Evolutionary conservation across 2,329 filamentous ascomycete genomes (phyloP).

Genomic region (Diaporthe aspalathi): DNA sequence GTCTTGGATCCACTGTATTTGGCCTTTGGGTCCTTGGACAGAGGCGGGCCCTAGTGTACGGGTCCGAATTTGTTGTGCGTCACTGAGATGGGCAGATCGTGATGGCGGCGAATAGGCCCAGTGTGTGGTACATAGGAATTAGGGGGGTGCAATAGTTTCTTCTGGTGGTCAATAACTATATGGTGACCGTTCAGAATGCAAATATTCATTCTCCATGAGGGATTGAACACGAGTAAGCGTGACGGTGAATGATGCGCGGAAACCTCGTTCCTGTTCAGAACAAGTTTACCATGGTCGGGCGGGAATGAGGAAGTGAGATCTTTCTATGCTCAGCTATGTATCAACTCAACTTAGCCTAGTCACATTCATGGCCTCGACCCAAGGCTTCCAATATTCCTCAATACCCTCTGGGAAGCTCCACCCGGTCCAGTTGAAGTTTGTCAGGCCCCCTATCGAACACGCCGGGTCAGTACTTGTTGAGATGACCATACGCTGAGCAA

Average conservation of each 20-base stretch:
- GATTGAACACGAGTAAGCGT: too few species aligned
- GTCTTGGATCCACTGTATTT: constrained; percentile 28
- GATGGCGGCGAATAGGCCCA: background rate
- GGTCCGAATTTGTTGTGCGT: too few species aligned
- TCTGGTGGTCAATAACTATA: background rate
- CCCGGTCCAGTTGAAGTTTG: constrained; percentile 58
- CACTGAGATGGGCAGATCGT: background rate
- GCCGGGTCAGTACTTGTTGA: background rate
- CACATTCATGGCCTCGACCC: constrained; percentile 56
- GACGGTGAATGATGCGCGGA: background rate
- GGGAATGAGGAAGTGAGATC: background rate
- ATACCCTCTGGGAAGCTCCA: constrained; percentile 59
- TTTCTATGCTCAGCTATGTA: background rate
- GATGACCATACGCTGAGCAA: background rate
- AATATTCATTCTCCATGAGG: background rate
- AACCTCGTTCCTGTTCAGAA: too few species aligned
- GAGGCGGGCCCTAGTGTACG: background rate
- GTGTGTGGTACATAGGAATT: background rate
- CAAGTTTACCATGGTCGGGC: background rate
- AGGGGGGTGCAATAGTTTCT: background rate
- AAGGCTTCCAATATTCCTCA: constrained; percentile 63
- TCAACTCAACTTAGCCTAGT: constrained; percentile 28
- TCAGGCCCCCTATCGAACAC: constrained; percentile 52
- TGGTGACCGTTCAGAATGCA: background rate
- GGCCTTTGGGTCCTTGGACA: constrained; percentile 22